A percentile compares a stretch with the other conserved stretches of the same genome.
Evolutionary conservation across 495 filamentous ascomycete genomes (phyloP).

Genomic region (Chaetomidium leptoderma): DNA sequence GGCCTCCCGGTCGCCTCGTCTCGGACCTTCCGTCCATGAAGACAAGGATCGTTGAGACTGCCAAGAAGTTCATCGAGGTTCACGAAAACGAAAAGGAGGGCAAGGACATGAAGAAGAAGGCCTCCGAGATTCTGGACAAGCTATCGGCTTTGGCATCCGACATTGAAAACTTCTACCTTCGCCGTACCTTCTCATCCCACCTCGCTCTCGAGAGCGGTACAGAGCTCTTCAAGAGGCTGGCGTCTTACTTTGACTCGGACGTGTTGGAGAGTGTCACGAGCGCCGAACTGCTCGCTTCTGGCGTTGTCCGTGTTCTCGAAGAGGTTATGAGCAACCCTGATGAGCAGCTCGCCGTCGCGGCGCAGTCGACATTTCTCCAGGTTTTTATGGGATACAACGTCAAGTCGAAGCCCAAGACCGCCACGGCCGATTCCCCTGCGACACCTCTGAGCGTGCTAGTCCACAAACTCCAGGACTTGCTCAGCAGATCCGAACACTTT

Average conservation of each 20-base stretch:
- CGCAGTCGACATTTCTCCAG: constrained; percentile 80
- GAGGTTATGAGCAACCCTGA: constrained; percentile 72
- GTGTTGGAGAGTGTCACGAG: constrained; percentile 92
- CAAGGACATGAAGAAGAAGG: constrained; percentile 69
- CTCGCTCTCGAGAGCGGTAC: constrained; percentile 48
- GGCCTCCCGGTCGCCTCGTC: constrained; percentile 41
- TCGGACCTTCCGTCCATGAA: constrained; percentile 60
- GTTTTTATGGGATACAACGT: constrained; percentile 82
- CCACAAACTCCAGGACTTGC: constrained; percentile 89
- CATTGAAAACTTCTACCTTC: constrained; percentile 64
- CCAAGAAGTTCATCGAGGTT: constrained; percentile 73
- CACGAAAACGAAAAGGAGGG: constrained; percentile 73
- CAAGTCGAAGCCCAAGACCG: constrained; percentile 58
- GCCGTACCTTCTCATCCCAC: constrained; percentile 38
- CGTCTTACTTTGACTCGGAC: constrained; percentile 84
- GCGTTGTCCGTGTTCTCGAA: constrained; percentile 77
- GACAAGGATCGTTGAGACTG: constrained; percentile 66
- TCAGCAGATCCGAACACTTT: constrained; percentile 96
- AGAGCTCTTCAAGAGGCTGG: constrained; percentile 69
- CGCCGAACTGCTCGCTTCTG: constrained; percentile 85
- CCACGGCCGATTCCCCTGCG: constrained; percentile 58
- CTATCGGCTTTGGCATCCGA: constrained; percentile 67
- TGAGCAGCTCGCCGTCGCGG: constrained; percentile 51
- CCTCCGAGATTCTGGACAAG: constrained; percentile 65
- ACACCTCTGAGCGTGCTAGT: constrained; percentile 90